These are phyloP conservation scores for Microstroma glucosiphilum DNA, from an alignment of 1,284 basidiomycete species.

Conservation along the genomic window DNA sequence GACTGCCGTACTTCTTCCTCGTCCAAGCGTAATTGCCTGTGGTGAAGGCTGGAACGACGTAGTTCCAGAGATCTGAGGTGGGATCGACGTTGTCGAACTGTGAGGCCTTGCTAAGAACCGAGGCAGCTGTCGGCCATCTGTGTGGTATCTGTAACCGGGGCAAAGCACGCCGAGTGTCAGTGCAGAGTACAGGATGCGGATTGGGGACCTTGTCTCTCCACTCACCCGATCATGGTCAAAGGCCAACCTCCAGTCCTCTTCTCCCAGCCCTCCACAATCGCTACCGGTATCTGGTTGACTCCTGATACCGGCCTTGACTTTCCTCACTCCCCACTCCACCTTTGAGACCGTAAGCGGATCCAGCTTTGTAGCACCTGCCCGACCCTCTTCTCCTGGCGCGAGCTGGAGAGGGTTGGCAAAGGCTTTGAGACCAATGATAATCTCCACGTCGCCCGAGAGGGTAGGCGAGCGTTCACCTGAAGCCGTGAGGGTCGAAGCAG, in stretches of 20 bases:
- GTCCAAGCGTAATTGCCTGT: not conserved
- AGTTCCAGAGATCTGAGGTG: conserved; percentile 4
- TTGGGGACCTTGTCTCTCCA: not conserved
- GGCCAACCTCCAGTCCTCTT: conserved; percentile 8
- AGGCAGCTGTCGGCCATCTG: no score
- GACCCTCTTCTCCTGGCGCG: not conserved
- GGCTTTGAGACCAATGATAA: conserved; percentile 10
- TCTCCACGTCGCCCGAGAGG: conserved; percentile 9
- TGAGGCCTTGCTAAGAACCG: no score
- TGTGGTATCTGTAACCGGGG: no score
- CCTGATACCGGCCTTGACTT: not conserved
- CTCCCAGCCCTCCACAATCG: conserved; percentile 5
- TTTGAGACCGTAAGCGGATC: conserved; percentile 8
- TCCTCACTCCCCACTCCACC: conserved; percentile 10
- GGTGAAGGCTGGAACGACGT: conserved; percentile 12
- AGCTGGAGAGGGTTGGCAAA: not conserved
- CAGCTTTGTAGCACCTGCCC: not conserved
- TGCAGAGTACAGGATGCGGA: not conserved
- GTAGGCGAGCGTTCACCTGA: conserved; percentile 3
- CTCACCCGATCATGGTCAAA: conserved; percentile 13
- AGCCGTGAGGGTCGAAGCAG: not conserved
- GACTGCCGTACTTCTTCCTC: conserved; percentile 9
- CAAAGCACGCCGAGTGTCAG: not conserved
- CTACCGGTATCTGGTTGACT: no score
- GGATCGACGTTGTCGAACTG: not conserved